These are phyloP conservation scores for Botryotinia globosa DNA, from an alignment of 2,329 filamentous ascomycete species.

Conservation along the genomic window DNA sequence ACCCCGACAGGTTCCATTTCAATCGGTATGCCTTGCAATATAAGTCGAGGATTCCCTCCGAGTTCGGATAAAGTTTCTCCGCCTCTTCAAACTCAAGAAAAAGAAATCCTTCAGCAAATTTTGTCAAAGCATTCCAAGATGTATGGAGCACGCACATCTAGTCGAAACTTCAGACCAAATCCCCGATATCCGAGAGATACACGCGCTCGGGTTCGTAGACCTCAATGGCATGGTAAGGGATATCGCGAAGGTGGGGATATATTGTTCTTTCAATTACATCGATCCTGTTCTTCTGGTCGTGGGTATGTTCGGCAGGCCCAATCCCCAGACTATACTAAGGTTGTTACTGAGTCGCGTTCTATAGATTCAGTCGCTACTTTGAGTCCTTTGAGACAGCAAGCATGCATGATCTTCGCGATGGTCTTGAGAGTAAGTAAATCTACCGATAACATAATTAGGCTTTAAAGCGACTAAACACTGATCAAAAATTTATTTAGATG, in stretches of 20 bases:
- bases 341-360: too few relatives aligned
- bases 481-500: neutral
- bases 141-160: neutral
- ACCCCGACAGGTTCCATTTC: neutral
- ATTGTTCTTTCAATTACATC: neutral
- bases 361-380: neutral
- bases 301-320: neutral
- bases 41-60: neutral
- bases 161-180: neutral
- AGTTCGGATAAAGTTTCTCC: neutral
- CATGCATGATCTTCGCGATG: neutral
- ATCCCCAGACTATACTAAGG: too few relatives aligned
- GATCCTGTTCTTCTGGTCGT: neutral
- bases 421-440: neutral
- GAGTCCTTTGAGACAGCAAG: neutral
- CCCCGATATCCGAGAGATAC: neutral
- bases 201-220: neutral
- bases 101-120: neutral
- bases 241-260: neutral
- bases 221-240: neutral
- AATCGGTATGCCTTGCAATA: neutral
- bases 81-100: neutral
- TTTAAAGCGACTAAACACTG: neutral
- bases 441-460: too few relatives aligned
- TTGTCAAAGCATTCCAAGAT: neutral